phyloP scores from a whole-genome alignment of 495 filamentous ascomycete genomes.

The Bathelium albidoporum region DNA sequence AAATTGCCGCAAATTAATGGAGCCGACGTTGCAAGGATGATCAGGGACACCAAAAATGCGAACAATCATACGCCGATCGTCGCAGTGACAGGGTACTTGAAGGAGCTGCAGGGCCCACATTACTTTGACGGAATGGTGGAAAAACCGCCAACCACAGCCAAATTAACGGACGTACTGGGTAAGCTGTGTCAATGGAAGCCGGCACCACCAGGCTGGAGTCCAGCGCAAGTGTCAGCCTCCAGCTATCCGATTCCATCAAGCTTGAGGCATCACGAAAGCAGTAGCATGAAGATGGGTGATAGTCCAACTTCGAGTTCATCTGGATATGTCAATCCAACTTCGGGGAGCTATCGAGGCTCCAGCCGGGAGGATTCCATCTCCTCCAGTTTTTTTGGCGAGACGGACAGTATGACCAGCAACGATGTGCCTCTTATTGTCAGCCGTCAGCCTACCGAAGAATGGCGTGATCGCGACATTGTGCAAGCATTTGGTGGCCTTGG shows the following conservation, averaged over 20 bases:
- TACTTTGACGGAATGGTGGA: slow-evolving; percentile 91
- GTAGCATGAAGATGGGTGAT: slow-evolving; percentile 51
- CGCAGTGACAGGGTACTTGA: slow-evolving; percentile 93
- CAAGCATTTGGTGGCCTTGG: slow-evolving; percentile 55
- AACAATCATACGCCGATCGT: slow-evolving; percentile 95
- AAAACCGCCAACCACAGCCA: slow-evolving; percentile 85
- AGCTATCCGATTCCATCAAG: slow-evolving; percentile 46
- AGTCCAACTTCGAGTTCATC: slow-evolving; percentile 80
- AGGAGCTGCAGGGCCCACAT: slow-evolving; percentile 86
- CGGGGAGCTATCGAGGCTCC: slow-evolving; percentile 64
- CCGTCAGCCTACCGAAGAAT: slow-evolving; percentile 58
- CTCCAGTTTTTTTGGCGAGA: slow-evolving; percentile 77
- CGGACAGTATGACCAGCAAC: slow-evolving; percentile 67
- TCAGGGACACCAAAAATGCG: slow-evolving; percentile 85
- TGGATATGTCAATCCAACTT: slow-evolving; percentile 55
- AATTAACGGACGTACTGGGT: slow-evolving; percentile 74
- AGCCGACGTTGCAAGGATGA: slow-evolving; percentile 91
- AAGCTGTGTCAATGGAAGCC: slow-evolving; percentile 90
- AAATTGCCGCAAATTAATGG: slow-evolving; percentile 90
- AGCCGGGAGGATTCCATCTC: slow-evolving; percentile 78
- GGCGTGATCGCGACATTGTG: slow-evolving; percentile 38
- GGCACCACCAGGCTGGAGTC: slow-evolving; percentile 40
- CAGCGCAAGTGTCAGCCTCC: slow-evolving; percentile 29
- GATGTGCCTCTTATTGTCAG: slow-evolving; percentile 68
- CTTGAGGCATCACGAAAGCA: slow-evolving; percentile 44